A percentile compares a stretch with the other conserved stretches of the same genome.
Conservation (phyloP, 2,329 filamentous ascomycete genomes). For the Thelonectria discophora region DNA sequence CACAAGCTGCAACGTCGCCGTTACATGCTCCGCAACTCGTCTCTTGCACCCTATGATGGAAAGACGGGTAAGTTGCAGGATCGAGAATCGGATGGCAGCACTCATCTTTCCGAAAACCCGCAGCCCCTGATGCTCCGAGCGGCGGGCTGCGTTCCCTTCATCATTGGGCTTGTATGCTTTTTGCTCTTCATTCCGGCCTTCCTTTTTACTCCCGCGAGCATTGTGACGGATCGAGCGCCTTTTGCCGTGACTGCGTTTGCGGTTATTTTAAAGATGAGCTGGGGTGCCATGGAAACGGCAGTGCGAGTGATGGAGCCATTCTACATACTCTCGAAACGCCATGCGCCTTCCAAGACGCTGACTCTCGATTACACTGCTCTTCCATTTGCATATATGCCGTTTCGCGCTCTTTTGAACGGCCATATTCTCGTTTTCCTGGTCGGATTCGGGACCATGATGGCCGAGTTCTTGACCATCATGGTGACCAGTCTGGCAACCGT, state of each 20-base stretch:
- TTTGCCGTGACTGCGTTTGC: constrained; percentile 73
- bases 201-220: constrained; percentile 65
- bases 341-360: constrained; percentile 71
- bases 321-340: constrained; percentile 72
- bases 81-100: constrained; percentile 57
- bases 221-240: constrained; percentile 68
- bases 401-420: constrained; percentile 69
- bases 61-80: constrained; percentile 53
- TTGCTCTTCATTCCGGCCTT: constrained; percentile 66
- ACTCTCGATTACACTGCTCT: constrained; percentile 78
- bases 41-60: constrained; percentile 70
- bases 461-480: constrained; percentile 77
- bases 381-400: constrained; percentile 71
- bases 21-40: constrained; percentile 76
- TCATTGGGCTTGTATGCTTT: constrained; percentile 66
- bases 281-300: constrained; percentile 73
- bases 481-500: constrained; percentile 72
- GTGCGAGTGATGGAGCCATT: constrained; percentile 80
- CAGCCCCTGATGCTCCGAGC: constrained; percentile 75
- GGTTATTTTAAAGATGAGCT: constrained; percentile 72
- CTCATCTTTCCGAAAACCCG: constrained; percentile 66
- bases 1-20: constrained; percentile 70
- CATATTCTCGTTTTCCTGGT: constrained; percentile 74
- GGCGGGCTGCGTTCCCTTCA: constrained; percentile 67
- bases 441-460: constrained; percentile 74